Evolutionary conservation across 129 eudicot genomes (phyloP).

Genomic region (Dittrichia graveolens): DNA sequence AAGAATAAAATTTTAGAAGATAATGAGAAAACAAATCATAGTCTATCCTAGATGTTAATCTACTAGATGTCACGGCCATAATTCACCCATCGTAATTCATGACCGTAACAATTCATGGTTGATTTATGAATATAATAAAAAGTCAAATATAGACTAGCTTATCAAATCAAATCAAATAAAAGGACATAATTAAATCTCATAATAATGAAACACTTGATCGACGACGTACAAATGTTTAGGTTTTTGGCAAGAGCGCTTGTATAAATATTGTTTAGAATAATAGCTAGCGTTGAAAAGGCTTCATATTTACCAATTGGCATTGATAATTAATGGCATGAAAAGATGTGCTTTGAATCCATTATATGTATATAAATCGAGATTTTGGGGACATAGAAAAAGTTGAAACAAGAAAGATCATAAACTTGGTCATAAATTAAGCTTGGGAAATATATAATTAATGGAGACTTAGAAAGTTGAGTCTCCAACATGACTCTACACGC

Average conservation of each 20-base stretch:
- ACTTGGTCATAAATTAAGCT: constrained; percentile 41
- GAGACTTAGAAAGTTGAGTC: constrained; percentile 29
- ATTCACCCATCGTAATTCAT: too few species aligned
- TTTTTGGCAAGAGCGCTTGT: neutral
- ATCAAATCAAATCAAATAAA: too few species aligned
- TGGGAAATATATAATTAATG: constrained; percentile 23
- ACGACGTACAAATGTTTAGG: neutral
- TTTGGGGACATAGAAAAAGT: constrained; percentile 25
- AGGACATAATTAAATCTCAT: neutral
- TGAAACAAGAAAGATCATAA: constrained; percentile 34
- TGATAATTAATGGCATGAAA: constrained; percentile 32
- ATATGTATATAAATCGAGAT: constrained; percentile 10
- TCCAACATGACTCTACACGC: constrained; percentile 20
- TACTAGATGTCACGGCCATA: too few species aligned
- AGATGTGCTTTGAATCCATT: constrained; percentile 30
- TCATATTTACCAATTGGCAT: neutral
- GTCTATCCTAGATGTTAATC: too few species aligned
- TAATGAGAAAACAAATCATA: too few species aligned
- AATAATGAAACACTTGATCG: neutral
- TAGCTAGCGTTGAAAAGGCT: neutral
- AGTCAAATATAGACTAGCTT: too few species aligned
- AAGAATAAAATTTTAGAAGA: too few species aligned
- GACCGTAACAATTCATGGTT: too few species aligned
- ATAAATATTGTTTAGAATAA: neutral
- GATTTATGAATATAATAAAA: too few species aligned